Evolutionary conservation across 495 filamentous ascomycete species (phyloP), one percentile per base, ranked within the genome.

Genomic region (Tuber microsphaerosporum): DNA sequence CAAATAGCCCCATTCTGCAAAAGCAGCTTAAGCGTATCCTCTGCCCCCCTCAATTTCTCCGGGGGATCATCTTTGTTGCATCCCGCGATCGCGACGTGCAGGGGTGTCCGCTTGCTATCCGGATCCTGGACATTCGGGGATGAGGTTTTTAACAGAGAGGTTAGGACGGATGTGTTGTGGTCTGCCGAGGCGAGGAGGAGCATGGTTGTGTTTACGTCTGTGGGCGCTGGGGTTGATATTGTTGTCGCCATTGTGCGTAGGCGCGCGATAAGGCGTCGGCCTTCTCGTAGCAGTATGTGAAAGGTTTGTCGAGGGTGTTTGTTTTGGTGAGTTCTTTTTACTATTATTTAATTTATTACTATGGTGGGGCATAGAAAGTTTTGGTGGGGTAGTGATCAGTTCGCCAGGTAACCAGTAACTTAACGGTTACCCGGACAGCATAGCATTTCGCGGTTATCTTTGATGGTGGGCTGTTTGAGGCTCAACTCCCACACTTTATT

Each of bases 1-100:
- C 95, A 99, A 73, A 98, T 97, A 8, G 92, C 96, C 3, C 95
- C 95, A 82, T 92, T 89, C 79, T 93, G 86, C 72, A 99, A 86
- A 39, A 99, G 86, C 79, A 96, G 88, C 73, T 87, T 87, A 22
- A 97, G 87, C 0, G 91, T 93, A 72, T 89, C 86, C 51, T 84
- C 87, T 69, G 88, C 91, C 17, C 85, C 85, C 69, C 91, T 86
- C 72, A 81, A 39, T 39, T 75, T 74, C 20, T 75, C 72, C 1
- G 56, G 31, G 43, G 72, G 72, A 46, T 73, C 48, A 0, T 84
- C 83, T 5, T 87, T 83, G 70, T 92, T 92, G 79, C 92, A 96
- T 14, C 92, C 89, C 14, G 93, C 92, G 84, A 99, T 92, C 39
- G 94, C 94, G 10, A 93, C 90, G 84, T 99, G 95, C 5, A 99